Evolutionary conservation across 1,284 basidiomycete genomes (phyloP), one percentile per base, ranked within the genome.

Genomic region (Trametes versicolor): DNA sequence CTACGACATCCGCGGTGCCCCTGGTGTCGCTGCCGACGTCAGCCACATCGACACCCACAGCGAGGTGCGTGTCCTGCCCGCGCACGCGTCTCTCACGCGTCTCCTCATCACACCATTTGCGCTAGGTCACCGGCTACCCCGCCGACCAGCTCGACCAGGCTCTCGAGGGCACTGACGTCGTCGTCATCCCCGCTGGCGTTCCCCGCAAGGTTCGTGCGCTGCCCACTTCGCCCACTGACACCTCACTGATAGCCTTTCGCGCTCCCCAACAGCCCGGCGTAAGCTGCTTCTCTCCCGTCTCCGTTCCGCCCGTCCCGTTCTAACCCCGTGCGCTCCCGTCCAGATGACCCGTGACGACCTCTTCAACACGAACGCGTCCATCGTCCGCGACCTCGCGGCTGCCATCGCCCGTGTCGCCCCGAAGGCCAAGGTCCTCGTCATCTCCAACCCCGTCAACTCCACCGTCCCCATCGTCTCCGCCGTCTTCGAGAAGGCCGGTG

Each of bases 321-420:
- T 79, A 69, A 78, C 79, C 68, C 65, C 75, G 73, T 12, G 2
- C 71, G 63, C 36, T 57, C 71, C 13, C 39, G 6, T 21, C 43
- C 23, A 92, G 90, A 95, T 96, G 96, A 95, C 92, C 81, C 95
- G 98, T 83, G 97, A 99, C 79, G 97, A 99, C 80, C 94, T 99
- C 69, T 99, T 99, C 91, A 97, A 97, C 85, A 96, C 94, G 71
- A 97, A 97, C 78, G 95, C 95, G 61, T 95, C 94, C 68, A 97
- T 99, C 79, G 96, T 98, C 74, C 94, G 96, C 63, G 96, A 98
- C 84, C 93, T 99, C 70, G 97, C 97, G 58, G 83, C 91, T 68
- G 92, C 95, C 37, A 88, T 97, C 69, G 95, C 90, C 74, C 92
- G 95, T 73, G 91, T 95, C 65, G 82, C 93, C 56, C 97, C 97